phyloP scores from a whole-genome alignment of 169 alveolate genomes.

The Plasmodium inui region DNA sequence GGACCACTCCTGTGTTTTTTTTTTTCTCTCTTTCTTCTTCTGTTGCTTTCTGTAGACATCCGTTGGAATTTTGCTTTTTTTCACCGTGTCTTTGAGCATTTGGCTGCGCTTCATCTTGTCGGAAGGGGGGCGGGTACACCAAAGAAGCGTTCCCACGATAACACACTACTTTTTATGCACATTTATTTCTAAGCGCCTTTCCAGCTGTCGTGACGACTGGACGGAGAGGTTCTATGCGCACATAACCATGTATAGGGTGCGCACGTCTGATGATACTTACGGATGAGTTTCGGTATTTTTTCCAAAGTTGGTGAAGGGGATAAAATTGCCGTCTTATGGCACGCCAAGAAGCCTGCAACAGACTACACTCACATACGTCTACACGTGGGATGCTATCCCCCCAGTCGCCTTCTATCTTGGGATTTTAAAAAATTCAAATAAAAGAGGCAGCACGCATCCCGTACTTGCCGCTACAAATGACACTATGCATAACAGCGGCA shows the following conservation, averaged over 20 bases:
- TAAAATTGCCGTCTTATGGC: not conserved
- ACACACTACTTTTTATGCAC: not conserved
- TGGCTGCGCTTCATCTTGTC: conserved; percentile 3
- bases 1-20: conserved; percentile 44
- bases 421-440: not conserved
- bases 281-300: not conserved
- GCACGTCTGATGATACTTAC: not conserved
- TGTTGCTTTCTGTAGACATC: conserved; percentile 66
- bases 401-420: not conserved
- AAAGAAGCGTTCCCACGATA: not conserved
- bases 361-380: not conserved
- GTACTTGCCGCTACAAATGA: not conserved
- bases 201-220: not conserved
- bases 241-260: not conserved
- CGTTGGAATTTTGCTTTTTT: conserved; percentile 47
- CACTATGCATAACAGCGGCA: not conserved
- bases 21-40: conserved; percentile 57
- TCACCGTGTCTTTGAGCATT: conserved; percentile 7
- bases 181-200: not conserved
- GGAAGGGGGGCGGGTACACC: not conserved
- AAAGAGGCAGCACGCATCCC: not conserved
- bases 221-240: not conserved
- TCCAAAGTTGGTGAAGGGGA: not conserved
- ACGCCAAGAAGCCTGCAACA: not conserved
- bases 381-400: not conserved